These are phyloP conservation scores for Buddleja alternifolia DNA, from an alignment of 257 asterid species.

Conservation along the genomic window DNA sequence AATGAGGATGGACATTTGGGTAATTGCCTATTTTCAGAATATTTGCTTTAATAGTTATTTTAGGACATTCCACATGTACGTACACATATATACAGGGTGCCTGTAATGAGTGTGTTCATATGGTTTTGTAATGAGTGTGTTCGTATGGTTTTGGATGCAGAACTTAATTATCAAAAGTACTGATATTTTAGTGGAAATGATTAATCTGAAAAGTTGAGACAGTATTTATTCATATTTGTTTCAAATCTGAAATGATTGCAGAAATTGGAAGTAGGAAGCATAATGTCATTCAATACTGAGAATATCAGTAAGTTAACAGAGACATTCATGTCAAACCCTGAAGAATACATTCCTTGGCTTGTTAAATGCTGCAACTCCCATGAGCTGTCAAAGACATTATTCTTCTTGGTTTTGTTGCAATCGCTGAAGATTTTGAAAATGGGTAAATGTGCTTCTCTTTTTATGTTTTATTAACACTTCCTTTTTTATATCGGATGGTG, in stretches of 20 bases:
- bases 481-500: background rate
- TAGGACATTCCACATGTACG: background rate
- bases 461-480: background rate
- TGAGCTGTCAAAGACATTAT: conserved; percentile 67
- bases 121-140: conserved; percentile 9
- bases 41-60: background rate
- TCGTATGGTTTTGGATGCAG: conserved; percentile 7
- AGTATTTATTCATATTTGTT: background rate
- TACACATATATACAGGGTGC: background rate
- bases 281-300: conserved; percentile 56
- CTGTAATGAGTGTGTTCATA: conserved; percentile 6
- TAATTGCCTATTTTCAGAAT: background rate
- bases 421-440: conserved; percentile 53
- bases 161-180: background rate
- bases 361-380: conserved; percentile 63
- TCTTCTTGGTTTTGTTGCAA: conserved; percentile 67
- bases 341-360: conserved; percentile 71
- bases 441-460: conserved; percentile 48
- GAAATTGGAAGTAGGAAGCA: conserved; percentile 50
- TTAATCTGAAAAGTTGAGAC: background rate
- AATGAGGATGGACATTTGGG: background rate
- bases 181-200: background rate
- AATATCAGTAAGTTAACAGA: conserved; percentile 64
- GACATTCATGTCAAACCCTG: conserved; percentile 46
- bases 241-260: conserved; percentile 41